These are phyloP conservation scores for Rhodotorula sphaerocarpa DNA, from an alignment of 768 basidiomycete species.

Conservation along the genomic window DNA sequence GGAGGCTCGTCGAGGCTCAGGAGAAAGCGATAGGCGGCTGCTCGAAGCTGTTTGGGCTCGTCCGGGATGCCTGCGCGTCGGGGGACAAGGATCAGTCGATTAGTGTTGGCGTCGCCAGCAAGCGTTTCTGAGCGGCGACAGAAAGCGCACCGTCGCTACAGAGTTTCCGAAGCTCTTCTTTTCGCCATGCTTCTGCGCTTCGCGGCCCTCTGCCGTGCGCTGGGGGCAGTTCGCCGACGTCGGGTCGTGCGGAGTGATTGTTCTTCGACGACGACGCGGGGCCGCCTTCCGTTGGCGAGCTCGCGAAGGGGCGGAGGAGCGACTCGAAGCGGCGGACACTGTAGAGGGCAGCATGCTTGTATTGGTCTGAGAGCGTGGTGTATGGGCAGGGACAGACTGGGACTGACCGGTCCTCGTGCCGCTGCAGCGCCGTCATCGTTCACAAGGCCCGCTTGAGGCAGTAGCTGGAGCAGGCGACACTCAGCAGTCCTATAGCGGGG, in stretches of 20 bases:
- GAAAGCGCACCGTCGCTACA: neutral
- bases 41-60: constrained; percentile 10
- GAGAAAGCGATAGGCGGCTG: constrained; percentile 14
- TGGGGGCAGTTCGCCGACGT: neutral
- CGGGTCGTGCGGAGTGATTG: neutral
- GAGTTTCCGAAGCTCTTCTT: neutral
- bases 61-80: constrained; percentile 25
- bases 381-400: too few relatives aligned
- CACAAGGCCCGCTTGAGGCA: too few relatives aligned
- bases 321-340: constrained; percentile 4
- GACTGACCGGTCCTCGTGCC: too few relatives aligned
- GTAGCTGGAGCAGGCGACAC: too few relatives aligned
- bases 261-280: neutral
- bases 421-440: too few relatives aligned
- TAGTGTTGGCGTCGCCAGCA: neutral
- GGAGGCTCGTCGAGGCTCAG: constrained; percentile 11
- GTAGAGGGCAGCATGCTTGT: too few relatives aligned
- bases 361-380: too few relatives aligned
- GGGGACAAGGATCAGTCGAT: neutral
- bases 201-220: neutral
- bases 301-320: neutral
- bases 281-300: neutral
- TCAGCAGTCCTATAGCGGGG: too few relatives aligned
- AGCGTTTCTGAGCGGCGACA: neutral
- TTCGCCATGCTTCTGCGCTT: neutral